phyloP scores from a whole-genome alignment of 345 rosid species.

The Lenwebbia sp. region DNA sequence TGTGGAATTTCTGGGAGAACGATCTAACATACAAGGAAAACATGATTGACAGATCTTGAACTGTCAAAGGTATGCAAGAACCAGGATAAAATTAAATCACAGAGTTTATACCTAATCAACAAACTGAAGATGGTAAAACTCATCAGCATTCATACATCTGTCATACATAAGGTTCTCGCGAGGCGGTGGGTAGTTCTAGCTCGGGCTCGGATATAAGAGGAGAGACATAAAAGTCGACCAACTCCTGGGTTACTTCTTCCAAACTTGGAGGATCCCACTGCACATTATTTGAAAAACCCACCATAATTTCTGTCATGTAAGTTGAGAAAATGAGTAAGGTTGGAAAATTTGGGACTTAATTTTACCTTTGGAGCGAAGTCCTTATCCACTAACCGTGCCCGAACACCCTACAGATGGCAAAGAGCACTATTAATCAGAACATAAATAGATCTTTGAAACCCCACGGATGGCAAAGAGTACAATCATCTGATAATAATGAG shows the following conservation, averaged over 20 bases:
- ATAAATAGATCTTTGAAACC: background rate
- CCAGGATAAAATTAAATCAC: background rate
- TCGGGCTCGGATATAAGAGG: slow-evolving; percentile 32
- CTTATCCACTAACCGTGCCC: slow-evolving; percentile 72
- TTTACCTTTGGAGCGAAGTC: slow-evolving; percentile 92
- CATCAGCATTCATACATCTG: background rate
- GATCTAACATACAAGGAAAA: background rate
- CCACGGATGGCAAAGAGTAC: background rate
- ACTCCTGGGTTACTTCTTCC: slow-evolving; percentile 42
- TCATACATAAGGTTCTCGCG: slow-evolving; percentile 33
- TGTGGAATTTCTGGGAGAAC: background rate
- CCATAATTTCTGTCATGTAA: background rate
- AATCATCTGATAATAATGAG: accelerated
- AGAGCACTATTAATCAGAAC: background rate
- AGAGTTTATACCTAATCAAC: background rate
- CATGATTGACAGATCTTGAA: background rate
- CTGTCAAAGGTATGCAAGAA: background rate
- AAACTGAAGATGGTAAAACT: background rate
- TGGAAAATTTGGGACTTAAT: background rate
- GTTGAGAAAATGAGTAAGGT: background rate
- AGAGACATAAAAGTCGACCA: slow-evolving; percentile 44
- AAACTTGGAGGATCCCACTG: slow-evolving; percentile 67
- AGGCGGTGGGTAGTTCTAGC: slow-evolving; percentile 40
- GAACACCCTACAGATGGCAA: slow-evolving; percentile 44
- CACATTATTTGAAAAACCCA: slow-evolving; percentile 3